Conservation (phyloP, 305 asterid species). For the Fraxinus dipetala region DNA sequence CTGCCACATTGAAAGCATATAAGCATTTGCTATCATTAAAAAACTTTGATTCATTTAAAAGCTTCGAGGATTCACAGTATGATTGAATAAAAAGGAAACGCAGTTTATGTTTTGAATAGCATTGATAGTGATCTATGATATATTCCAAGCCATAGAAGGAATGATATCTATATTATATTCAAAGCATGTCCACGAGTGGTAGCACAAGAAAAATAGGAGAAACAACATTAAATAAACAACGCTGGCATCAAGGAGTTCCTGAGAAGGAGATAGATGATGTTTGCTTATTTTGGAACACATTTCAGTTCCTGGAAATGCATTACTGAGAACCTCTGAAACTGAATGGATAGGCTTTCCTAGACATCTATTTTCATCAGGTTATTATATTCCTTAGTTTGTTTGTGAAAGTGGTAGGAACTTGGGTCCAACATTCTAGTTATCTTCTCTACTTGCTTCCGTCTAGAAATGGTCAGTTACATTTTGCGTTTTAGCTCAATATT, state of each 20-base stretch:
- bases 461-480: not conserved
- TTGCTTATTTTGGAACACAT: not conserved
- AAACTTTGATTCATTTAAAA: not conserved
- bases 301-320: not conserved
- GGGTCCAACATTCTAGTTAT: not conserved
- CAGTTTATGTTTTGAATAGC: not conserved
- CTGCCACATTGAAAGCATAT: not conserved
- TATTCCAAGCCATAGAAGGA: not conserved
- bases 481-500: not conserved
- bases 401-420: not conserved
- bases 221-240: not conserved
- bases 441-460: not conserved
- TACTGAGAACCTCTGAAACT: not conserved
- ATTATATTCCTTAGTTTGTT: not conserved
- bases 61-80: not conserved
- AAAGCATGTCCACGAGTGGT: not conserved
- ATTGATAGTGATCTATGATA: not conserved
- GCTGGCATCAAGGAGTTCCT: not conserved
- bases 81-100: not conserved
- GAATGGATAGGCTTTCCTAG: not conserved
- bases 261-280: not conserved
- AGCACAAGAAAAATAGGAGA: not conserved
- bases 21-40: not conserved
- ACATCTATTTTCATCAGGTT: not conserved
- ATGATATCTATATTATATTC: not conserved